Conservation (phyloP, 2,329 filamentous ascomycete species). For the Trichoderma lentiforme region DNA sequence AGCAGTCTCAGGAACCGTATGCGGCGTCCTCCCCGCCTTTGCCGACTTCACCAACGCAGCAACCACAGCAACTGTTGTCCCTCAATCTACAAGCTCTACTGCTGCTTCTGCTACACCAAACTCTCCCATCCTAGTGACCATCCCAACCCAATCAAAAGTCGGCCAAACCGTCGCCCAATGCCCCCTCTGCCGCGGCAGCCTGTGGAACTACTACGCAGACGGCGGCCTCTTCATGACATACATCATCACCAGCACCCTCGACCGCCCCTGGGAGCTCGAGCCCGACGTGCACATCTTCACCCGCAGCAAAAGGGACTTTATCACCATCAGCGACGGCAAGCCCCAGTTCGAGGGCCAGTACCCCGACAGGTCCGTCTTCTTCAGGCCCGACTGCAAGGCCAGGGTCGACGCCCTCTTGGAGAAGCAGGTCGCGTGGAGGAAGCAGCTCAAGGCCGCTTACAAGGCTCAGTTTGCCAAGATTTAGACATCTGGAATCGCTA, state of each 20-base stretch:
- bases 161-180: constrained; percentile 43
- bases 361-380: constrained; percentile 29
- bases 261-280: constrained; percentile 35
- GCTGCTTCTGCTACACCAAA: background rate
- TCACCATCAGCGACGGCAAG: constrained; percentile 36
- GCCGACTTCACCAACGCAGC: constrained; percentile 22
- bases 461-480: constrained; percentile 11
- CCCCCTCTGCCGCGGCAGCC: constrained; percentile 37
- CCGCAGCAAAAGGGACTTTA: constrained; percentile 37
- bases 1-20: background rate
- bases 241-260: constrained; percentile 45
- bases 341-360: constrained; percentile 39
- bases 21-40: constrained; percentile 23
- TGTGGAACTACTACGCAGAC: constrained; percentile 43
- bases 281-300: constrained; percentile 47
- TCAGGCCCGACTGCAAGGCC: constrained; percentile 33
- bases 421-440: constrained; percentile 20
- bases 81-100: background rate
- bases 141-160: constrained; percentile 40
- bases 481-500: background rate
- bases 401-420: constrained; percentile 28
- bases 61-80: constrained; percentile 5
- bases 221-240: constrained; percentile 33
- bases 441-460: constrained; percentile 2
- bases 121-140: constrained; percentile 25